These are phyloP conservation scores for Sporothrix mexicana DNA, from an alignment of 2,329 filamentous ascomycete species.

Conservation along the genomic window DNA sequence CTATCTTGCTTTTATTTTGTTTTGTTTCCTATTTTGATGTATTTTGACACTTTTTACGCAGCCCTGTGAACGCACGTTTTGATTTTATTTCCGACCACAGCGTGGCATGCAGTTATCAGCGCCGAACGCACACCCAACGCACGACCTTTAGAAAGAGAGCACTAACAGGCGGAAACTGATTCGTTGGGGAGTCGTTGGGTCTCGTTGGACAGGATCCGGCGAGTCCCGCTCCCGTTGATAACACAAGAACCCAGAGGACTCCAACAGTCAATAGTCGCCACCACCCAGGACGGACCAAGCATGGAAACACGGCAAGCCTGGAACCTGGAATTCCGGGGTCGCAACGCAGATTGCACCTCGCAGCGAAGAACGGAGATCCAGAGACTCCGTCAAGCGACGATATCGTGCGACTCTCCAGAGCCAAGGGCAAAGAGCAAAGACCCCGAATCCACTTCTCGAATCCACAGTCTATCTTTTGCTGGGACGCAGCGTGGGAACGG, in stretches of 20 bases:
- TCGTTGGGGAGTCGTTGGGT: not conserved
- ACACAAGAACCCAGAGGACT: not conserved
- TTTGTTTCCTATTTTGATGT: too few species aligned
- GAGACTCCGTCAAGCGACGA: not conserved
- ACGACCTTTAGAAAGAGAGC: not conserved
- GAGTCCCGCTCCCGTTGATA: slow-evolving; percentile 11
- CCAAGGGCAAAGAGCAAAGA: not conserved
- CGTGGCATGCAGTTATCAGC: not conserved
- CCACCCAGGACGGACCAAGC: not conserved
- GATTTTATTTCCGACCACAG: slow-evolving; percentile 6
- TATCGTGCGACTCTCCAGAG: slow-evolving; percentile 6
- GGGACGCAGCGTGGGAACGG: not conserved
- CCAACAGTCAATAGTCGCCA: not conserved
- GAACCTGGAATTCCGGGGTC: not conserved
- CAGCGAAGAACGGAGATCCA: not conserved
- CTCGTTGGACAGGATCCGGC: not conserved
- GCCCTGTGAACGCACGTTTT: not conserved
- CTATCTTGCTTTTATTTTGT: too few species aligned
- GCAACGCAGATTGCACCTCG: not conserved
- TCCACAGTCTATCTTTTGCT: slow-evolving; percentile 8
- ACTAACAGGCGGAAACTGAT: not conserved
- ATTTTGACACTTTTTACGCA: too few species aligned
- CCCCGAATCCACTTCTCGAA: not conserved
- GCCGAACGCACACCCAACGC: not conserved
- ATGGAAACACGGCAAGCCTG: not conserved